Conservation (phyloP, 179 eudicot species). For the Patellifolia procumbens region DNA sequence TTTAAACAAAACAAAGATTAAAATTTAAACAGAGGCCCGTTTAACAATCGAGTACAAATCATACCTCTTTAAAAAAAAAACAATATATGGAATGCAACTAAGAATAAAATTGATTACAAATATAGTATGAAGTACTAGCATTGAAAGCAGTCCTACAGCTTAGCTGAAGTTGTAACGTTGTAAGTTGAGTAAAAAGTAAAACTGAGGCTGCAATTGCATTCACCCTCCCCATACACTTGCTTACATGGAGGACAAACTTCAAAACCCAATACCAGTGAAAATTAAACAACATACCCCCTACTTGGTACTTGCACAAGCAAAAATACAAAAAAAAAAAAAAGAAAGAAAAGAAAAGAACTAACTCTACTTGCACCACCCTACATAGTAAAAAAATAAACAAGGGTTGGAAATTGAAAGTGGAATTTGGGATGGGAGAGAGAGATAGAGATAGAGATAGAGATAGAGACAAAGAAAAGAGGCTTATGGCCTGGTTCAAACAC, state of each 20-base stretch:
- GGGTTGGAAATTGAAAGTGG: neutral
- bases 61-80: neutral
- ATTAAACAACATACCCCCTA: too few relatives aligned
- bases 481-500: neutral
- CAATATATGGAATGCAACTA: neutral
- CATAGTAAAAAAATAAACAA: neutral
- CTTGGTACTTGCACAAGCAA: too few relatives aligned
- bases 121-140: slow-evolving; percentile 4
- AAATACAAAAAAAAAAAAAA: too few relatives aligned
- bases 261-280: slow-evolving; percentile 11
- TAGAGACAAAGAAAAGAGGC: too few relatives aligned
- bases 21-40: neutral
- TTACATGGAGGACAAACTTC: slow-evolving; percentile 10
- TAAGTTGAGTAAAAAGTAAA: slow-evolving; percentile 14
- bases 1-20: neutral
- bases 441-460: too few relatives aligned
- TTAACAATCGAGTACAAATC: neutral
- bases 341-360: neutral
- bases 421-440: neutral
- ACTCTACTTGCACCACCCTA: slow-evolving; percentile 10
- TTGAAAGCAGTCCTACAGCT: slow-evolving; percentile 10
- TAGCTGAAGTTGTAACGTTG: too few relatives aligned
- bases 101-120: slow-evolving; percentile 16
- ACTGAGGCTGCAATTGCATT: slow-evolving; percentile 11
- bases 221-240: neutral